Percentiles rank a stretch among this genome's conserved stretches.
These are phyloP conservation scores for Bassia scoparia DNA, from an alignment of 148 eudicot species.

Conservation along the genomic window DNA sequence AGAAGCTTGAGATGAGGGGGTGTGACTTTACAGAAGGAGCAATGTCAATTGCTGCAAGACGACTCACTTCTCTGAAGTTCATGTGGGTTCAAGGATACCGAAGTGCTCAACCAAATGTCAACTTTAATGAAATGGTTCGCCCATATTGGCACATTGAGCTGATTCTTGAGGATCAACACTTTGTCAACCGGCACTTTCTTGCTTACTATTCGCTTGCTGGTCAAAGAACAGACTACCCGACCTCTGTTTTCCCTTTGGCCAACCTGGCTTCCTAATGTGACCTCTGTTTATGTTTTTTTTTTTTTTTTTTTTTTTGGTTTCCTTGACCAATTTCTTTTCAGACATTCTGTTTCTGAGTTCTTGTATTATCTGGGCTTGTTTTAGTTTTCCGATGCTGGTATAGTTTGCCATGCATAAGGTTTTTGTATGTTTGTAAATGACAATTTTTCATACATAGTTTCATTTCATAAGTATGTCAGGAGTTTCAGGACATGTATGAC, in stretches of 20 bases:
- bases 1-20: slow-evolving; percentile 66
- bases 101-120: slow-evolving; percentile 25
- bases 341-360: background rate
- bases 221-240: slow-evolving; percentile 62
- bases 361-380: background rate
- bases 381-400: background rate
- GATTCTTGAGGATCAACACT: slow-evolving; percentile 44
- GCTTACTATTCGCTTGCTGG: slow-evolving; percentile 78
- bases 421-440: too few species aligned
- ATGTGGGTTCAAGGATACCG: slow-evolving; percentile 84
- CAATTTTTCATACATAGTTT: too few species aligned
- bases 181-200: slow-evolving; percentile 35
- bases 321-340: slow-evolving; percentile 1
- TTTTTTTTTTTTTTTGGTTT: too few species aligned
- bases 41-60: slow-evolving; percentile 45
- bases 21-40: slow-evolving; percentile 72
- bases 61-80: slow-evolving; percentile 52
- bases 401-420: background rate
- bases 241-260: slow-evolving; percentile 42
- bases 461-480: too few species aligned
- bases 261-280: background rate
- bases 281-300: too few species aligned
- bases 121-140: slow-evolving; percentile 42
- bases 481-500: too few species aligned
- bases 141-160: slow-evolving; percentile 72